phyloP scores from a whole-genome alignment of 192 early-diverging fungal species.

The Mortierella claussenii region DNA sequence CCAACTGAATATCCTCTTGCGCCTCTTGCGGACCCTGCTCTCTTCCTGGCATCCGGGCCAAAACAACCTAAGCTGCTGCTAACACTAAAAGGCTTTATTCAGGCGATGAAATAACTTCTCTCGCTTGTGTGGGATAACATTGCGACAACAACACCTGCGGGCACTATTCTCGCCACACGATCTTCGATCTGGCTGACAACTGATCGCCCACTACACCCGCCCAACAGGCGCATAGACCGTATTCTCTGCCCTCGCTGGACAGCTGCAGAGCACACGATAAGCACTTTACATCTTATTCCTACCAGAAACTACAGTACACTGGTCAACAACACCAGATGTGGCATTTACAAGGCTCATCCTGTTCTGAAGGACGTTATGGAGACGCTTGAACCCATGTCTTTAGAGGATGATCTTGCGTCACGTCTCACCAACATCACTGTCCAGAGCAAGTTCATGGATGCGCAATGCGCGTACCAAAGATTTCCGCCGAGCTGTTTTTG shows the following conservation, averaged over 20 bases:
- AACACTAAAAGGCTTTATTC: too few species aligned
- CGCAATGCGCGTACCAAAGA: not conserved
- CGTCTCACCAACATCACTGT: not conserved
- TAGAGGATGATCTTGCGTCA: not conserved
- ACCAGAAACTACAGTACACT: not conserved
- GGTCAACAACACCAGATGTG: not conserved
- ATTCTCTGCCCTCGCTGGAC: not conserved
- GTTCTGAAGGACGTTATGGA: not conserved
- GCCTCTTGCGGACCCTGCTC: constrained; percentile 1
- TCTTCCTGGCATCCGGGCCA: not conserved
- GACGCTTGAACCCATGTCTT: not conserved
- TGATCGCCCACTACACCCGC: too few species aligned
- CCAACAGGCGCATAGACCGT: not conserved
- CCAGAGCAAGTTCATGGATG: not conserved
- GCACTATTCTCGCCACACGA: too few species aligned
- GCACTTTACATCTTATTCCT: not conserved
- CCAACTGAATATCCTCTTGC: not conserved
- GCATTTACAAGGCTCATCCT: not conserved
- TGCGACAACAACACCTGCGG: too few species aligned
- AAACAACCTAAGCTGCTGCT: not conserved
- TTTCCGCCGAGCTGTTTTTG: constrained; percentile 1
- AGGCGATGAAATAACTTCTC: too few species aligned
- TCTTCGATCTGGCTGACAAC: too few species aligned
- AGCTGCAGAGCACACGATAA: not conserved
- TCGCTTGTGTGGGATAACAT: too few species aligned